Percentiles rank a stretch among this genome's conserved stretches.
Evolutionary conservation across 495 filamentous ascomycete species (phyloP).

Genomic region (Talaromyces ruber): DNA sequence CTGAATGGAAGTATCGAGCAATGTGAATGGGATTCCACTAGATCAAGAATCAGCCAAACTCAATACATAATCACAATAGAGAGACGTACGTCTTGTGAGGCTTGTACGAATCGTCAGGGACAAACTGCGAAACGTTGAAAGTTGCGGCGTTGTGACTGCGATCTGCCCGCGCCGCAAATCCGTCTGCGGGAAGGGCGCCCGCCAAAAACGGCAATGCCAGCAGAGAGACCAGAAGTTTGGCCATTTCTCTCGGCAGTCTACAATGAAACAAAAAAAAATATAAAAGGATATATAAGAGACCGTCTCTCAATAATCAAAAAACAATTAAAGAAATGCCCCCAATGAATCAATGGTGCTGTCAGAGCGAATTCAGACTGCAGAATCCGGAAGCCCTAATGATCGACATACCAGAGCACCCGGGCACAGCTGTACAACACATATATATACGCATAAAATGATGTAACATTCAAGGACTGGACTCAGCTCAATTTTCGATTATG

Average conservation of each 20-base stretch:
- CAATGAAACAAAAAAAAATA: not conserved
- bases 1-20: slow-evolving; percentile 9
- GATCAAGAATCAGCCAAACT: not conserved
- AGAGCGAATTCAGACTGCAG: not conserved
- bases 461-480: not conserved
- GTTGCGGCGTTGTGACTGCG: not conserved
- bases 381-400: not conserved
- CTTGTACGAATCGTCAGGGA: not conserved
- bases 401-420: not conserved
- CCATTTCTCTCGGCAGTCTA: not conserved
- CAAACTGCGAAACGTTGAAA: slow-evolving; percentile 1
- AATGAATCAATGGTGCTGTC: not conserved
- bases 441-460: not conserved
- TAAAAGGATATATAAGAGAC: not conserved
- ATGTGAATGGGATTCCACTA: slow-evolving; percentile 15
- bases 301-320: not conserved
- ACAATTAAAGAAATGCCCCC: not conserved
- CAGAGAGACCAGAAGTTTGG: slow-evolving; percentile 1
- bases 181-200: not conserved
- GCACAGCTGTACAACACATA: not conserved
- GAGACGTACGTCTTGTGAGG: not conserved
- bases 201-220: slow-evolving; percentile 4
- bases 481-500: not conserved
- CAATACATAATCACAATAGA: not conserved
- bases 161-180: not conserved